A percentile compares a stretch with the other conserved stretches of the same genome.
These are phyloP conservation scores for Sphagnurus paluster DNA, from an alignment of 1,284 basidiomycete species.

Conservation along the genomic window DNA sequence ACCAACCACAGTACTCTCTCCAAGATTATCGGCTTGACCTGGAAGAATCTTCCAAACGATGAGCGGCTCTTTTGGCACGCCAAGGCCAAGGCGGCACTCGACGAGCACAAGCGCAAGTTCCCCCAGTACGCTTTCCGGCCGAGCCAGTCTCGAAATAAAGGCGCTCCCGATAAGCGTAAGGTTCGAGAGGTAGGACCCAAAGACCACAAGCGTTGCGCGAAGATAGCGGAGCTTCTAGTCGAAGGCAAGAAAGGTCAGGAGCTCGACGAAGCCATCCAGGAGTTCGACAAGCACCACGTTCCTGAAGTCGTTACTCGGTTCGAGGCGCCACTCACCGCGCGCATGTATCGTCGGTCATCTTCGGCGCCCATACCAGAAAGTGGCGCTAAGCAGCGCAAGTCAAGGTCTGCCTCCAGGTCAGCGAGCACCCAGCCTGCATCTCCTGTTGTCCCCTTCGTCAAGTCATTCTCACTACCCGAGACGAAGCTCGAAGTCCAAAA, in stretches of 20 bases:
- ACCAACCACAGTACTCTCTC: slow-evolving; percentile 79
- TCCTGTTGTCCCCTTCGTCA: slow-evolving; percentile 3
- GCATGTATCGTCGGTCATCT: slow-evolving; percentile 49
- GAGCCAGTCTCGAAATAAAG: slow-evolving; percentile 47
- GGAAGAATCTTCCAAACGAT: slow-evolving; percentile 68
- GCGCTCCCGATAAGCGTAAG: slow-evolving; percentile 55
- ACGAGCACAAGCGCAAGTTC: slow-evolving; percentile 67
- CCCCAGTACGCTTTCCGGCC: slow-evolving; percentile 74
- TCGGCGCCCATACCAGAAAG: slow-evolving; percentile 28
- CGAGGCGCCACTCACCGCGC: slow-evolving; percentile 69
- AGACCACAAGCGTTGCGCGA: slow-evolving; percentile 67
- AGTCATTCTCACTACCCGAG: slow-evolving; percentile 1
- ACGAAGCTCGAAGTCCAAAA: slow-evolving; percentile 11
- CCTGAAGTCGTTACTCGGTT: slow-evolving; percentile 68
- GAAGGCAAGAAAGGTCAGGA: slow-evolving; percentile 72
- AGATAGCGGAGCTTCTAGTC: slow-evolving; percentile 77
- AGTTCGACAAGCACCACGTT: slow-evolving; percentile 69
- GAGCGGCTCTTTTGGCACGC: slow-evolving; percentile 72
- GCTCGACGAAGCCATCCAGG: slow-evolving; percentile 69
- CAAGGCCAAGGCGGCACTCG: slow-evolving; percentile 62
- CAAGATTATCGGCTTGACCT: slow-evolving; percentile 72
- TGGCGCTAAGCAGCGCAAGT: slow-evolving; percentile 23
- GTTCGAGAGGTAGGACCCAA: slow-evolving; percentile 69
- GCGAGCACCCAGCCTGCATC: slow-evolving; percentile 25
- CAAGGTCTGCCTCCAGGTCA: slow-evolving; percentile 22